phyloP scores from a whole-genome alignment of 441 rosid species.

The Erodium chrysanthum region DNA sequence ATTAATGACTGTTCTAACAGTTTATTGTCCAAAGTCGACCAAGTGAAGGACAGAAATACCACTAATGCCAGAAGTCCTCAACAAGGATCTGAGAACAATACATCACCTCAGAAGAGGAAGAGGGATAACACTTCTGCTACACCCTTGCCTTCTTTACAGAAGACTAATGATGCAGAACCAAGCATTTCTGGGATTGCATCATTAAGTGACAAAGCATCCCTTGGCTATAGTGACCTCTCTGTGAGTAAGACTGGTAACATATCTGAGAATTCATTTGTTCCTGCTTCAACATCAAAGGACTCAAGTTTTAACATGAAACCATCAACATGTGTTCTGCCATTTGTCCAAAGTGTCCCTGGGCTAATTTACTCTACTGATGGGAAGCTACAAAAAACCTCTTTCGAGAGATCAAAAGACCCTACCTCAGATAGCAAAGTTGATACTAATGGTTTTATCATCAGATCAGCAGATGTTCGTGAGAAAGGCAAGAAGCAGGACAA shows the following conservation, averaged over 20 bases:
- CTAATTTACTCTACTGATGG: constrained; percentile 20
- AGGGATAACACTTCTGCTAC: constrained; percentile 23
- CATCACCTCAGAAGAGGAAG: constrained; percentile 31
- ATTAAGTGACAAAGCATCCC: too few relatives aligned
- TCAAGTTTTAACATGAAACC: background rate
- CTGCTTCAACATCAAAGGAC: constrained; percentile 13
- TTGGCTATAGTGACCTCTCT: too few relatives aligned
- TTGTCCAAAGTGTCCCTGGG: constrained; percentile 14
- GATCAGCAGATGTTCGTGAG: constrained; percentile 20
- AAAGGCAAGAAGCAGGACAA: constrained; percentile 16
- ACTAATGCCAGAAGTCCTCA: constrained; percentile 24
- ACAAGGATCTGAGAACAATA: constrained; percentile 23
- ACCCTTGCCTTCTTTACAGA: constrained; percentile 22
- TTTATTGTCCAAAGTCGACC: constrained; percentile 27
- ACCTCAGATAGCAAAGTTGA: constrained; percentile 10
- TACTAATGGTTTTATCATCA: constrained; percentile 13
- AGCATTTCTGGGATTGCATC: constrained; percentile 8
- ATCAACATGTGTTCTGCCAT: background rate
- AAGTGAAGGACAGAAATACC: constrained; percentile 16
- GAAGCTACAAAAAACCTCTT: constrained; percentile 26
- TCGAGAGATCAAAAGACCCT: constrained; percentile 17
- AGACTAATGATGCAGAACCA: constrained; percentile 25
- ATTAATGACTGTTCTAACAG: constrained; percentile 18
- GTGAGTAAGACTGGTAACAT: constrained; percentile 3
- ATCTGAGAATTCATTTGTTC: constrained; percentile 19